These are phyloP conservation scores for Phtheirospermum japonicum DNA, from an alignment of 257 asterid genomes.

Conservation along the genomic window DNA sequence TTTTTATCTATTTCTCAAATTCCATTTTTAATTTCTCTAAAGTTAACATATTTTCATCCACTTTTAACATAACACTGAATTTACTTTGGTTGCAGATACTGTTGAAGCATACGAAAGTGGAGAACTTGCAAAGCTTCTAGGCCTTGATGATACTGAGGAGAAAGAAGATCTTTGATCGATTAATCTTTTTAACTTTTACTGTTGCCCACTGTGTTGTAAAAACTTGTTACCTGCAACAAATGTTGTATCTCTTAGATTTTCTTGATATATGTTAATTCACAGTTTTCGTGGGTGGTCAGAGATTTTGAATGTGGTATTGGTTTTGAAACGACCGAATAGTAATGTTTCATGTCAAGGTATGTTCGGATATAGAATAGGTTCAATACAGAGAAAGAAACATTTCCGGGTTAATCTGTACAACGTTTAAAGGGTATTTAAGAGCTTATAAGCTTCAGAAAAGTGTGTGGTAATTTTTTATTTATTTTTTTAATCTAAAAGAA, in stretches of 20 bases:
- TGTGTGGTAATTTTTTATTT: no score
- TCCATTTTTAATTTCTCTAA: background rate
- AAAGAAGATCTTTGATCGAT: slow-evolving; percentile 60
- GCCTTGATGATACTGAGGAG: slow-evolving; percentile 28
- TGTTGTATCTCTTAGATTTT: no score
- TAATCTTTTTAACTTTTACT: background rate
- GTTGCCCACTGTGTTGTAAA: background rate
- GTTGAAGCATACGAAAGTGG: slow-evolving; percentile 72
- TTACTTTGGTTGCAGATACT: slow-evolving; percentile 48
- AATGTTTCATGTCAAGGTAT: background rate
- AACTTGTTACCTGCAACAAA: no score
- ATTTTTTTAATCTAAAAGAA: no score
- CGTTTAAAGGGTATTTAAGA: background rate
- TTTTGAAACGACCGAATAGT: background rate
- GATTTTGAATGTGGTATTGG: background rate
- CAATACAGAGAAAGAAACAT: background rate
- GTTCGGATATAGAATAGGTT: background rate
- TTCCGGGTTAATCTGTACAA: background rate
- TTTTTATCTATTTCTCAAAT: background rate
- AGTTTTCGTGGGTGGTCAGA: background rate
- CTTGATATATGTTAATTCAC: no score
- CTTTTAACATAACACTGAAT: background rate
- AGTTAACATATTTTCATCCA: background rate
- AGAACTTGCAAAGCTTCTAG: slow-evolving; percentile 55
- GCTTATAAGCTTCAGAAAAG: no score